These are phyloP conservation scores for Spergularia bocconei DNA, from an alignment of 148 eudicot species.

Conservation along the genomic window DNA sequence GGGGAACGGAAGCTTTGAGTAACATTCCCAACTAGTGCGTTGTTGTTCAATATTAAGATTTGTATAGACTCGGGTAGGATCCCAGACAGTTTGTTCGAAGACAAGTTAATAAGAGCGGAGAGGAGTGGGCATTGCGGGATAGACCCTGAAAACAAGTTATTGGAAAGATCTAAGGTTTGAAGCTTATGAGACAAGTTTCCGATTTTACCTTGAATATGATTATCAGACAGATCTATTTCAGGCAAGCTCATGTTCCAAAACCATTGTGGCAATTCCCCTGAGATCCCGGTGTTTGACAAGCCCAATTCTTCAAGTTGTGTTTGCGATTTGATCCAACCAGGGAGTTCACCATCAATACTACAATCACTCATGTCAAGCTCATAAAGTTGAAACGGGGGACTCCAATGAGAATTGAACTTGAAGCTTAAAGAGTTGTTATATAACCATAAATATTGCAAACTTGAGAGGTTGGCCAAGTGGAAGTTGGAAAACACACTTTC, in stretches of 20 bases:
- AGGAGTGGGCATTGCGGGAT: not conserved
- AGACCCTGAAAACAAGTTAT: slow-evolving; percentile 4
- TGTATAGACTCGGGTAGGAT: slow-evolving; percentile 23
- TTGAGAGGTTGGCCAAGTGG: slow-evolving; percentile 27
- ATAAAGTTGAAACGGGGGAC: slow-evolving; percentile 22
- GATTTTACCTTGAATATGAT: not conserved
- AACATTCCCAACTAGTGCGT: slow-evolving; percentile 32
- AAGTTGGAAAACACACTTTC: not conserved
- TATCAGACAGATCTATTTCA: slow-evolving; percentile 1
- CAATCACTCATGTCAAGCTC: not conserved
- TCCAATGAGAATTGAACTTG: slow-evolving; percentile 12
- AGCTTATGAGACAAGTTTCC: not conserved
- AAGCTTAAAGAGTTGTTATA: slow-evolving; percentile 6
- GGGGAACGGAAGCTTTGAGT: slow-evolving; percentile 12
- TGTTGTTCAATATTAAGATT: slow-evolving; percentile 28
- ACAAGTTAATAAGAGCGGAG: slow-evolving; percentile 24
- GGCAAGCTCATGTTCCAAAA: not conserved
- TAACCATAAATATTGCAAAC: slow-evolving; percentile 5
- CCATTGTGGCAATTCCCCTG: slow-evolving; percentile 15
- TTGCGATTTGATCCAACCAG: slow-evolving; percentile 29
- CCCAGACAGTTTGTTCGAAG: slow-evolving; percentile 36
- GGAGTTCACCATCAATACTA: slow-evolving; percentile 10
- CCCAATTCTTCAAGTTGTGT: not conserved
- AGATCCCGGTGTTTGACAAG: slow-evolving; percentile 11
- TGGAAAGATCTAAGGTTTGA: slow-evolving; percentile 4